Percentiles rank a stretch among this genome's conserved stretches.
phyloP scores from a whole-genome alignment of 2,329 filamentous ascomycete species.

The Diaporthe helianthi region DNA sequence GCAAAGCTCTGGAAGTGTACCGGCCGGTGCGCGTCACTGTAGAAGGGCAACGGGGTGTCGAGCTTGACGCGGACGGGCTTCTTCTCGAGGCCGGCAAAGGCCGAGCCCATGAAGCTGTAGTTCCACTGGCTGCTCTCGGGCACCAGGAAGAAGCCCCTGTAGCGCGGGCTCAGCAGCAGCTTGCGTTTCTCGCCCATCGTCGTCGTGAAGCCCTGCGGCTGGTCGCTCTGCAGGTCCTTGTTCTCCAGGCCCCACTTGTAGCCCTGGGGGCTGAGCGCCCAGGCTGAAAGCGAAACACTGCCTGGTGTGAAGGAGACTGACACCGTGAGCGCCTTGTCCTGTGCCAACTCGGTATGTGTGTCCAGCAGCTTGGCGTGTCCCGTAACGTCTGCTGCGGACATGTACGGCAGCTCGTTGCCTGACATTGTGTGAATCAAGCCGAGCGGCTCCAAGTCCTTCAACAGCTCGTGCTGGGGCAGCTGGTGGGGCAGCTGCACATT shows the following conservation, averaged over 20 bases:
- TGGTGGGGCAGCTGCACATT: constrained; percentile 91
- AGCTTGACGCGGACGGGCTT: constrained; percentile 90
- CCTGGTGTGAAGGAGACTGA: constrained; percentile 96
- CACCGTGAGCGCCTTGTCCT: constrained; percentile 90
- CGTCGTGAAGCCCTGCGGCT: constrained; percentile 91
- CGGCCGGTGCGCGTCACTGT: constrained; percentile 89
- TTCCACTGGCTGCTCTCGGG: constrained; percentile 93
- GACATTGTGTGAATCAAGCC: constrained; percentile 96
- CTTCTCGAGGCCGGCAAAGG: constrained; percentile 89
- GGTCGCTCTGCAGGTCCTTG: constrained; percentile 89
- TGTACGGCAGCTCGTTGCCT: constrained; percentile 94
- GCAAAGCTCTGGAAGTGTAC: constrained; percentile 98
- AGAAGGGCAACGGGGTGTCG: constrained; percentile 89
- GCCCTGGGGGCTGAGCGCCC: constrained; percentile 88
- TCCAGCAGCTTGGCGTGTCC: constrained; percentile 92
- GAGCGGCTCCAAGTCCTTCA: constrained; percentile 85
- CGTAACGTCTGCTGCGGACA: constrained; percentile 94
- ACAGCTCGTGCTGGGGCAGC: constrained; percentile 89
- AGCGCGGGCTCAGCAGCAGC: constrained; percentile 88
- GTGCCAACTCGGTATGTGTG: constrained; percentile 78
- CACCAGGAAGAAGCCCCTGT: constrained; percentile 94
- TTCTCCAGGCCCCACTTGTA: constrained; percentile 99
- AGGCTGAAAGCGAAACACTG: constrained; percentile 92
- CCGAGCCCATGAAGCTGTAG: constrained; percentile 96
- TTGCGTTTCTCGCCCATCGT: constrained; percentile 96